Conservation (phyloP, 2,329 filamentous ascomycete genomes). For the Aspergillus unguis region DNA sequence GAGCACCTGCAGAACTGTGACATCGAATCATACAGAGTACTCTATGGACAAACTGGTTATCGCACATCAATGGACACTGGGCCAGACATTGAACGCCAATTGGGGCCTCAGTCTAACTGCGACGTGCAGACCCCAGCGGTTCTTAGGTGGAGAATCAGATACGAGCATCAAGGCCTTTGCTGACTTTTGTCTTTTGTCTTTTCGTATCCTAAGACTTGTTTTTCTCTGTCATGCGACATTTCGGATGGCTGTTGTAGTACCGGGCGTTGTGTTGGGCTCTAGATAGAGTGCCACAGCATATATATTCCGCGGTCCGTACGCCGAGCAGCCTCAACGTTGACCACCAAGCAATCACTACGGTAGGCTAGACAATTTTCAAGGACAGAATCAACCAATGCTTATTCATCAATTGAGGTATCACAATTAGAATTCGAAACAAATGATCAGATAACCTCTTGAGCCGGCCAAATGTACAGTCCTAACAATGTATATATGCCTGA, state of each 20-base stretch:
- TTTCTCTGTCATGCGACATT: background rate
- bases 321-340: too few species aligned
- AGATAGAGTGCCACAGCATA: background rate
- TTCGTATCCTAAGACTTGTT: background rate
- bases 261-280: background rate
- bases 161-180: background rate
- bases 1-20: constrained; percentile 3
- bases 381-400: background rate
- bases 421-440: background rate
- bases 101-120: background rate
- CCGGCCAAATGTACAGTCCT: background rate
- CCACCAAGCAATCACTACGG: too few species aligned
- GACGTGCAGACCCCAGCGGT: background rate
- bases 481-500: background rate
- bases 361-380: too few species aligned
- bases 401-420: background rate
- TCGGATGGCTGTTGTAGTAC: background rate
- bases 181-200: background rate
- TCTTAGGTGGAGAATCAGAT: background rate
- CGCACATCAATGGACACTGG: too few species aligned
- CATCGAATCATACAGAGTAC: too few species aligned
- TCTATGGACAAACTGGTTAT: too few species aligned
- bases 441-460: background rate
- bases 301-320: background rate
- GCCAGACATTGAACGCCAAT: background rate